Evolutionary conservation across 768 basidiomycete species (phyloP), one percentile per base, ranked within the genome.

Genomic region (Mycena galericulata): DNA sequence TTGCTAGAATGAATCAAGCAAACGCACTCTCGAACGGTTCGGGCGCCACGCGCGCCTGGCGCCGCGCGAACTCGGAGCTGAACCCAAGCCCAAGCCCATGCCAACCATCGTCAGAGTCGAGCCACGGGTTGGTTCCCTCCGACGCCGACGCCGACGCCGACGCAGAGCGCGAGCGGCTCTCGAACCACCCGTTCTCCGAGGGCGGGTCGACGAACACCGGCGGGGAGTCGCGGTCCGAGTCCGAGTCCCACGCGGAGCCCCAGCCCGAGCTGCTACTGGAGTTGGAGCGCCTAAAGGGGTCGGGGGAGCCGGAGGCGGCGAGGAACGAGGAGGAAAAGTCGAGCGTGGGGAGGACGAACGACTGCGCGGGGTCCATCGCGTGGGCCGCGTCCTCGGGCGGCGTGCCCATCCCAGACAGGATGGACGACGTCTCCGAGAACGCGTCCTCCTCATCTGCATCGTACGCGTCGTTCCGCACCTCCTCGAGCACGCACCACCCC

Each of bases 401-500:
- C n/a, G n/a, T n/a, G 24, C 55, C 71, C 54, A 69, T 73, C n/a
- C 71, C 75, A 18, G 78, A 79, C 4, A 75, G 63, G 30, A 75
- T 65, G 11, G 80, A 81, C 8, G 78, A 79, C 22, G 77, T 72
- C 24, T 80, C 79, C 3, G 79, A 81, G 26, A 78, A 68, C 20
- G 58, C 60, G 55, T 78, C 79, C 11, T 76, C 76, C 10, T 80
- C 81, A 26, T 79, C 79, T 8, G 70, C 50, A 34, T 75, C 67
- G 24, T 50, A 69, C 12, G 73, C 76, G 77, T 70, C 30, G 73
- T 11, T 77, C 71, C 22, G 64, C 50, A 81, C 68, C 76, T 94
- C 92, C 74, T 93, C 88, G 20, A 95, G 77, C 0, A 85, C 82
- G 79, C 92, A 95, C 93, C 94, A 95, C 0, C 90, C 91, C 10